Conservation (phyloP, 1,284 basidiomycete genomes). For the Ceratobasidium sp. region DNA sequence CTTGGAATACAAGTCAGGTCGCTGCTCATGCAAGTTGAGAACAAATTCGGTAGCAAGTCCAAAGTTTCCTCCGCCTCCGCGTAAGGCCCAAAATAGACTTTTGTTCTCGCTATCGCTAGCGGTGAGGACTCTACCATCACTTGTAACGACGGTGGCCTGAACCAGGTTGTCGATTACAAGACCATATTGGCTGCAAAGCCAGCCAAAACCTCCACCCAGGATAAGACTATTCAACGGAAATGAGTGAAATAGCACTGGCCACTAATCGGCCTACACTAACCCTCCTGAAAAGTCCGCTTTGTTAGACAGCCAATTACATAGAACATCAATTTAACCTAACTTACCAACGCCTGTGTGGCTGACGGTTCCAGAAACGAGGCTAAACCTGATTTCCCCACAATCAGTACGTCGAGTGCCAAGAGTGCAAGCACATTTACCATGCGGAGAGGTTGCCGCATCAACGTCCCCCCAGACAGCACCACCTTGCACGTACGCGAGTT, state of each 20-base stretch:
- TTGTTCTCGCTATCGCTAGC: slow-evolving; percentile 40
- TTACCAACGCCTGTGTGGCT: slow-evolving; percentile 32
- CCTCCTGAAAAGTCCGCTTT: too few species aligned
- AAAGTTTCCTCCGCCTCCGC: slow-evolving; percentile 43
- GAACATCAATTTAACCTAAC: neutral
- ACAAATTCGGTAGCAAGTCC: slow-evolving; percentile 40
- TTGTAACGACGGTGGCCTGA: slow-evolving; percentile 43
- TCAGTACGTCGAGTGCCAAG: too few species aligned
- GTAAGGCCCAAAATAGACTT: slow-evolving; percentile 47
- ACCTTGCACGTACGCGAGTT: slow-evolving; percentile 39
- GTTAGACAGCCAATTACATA: neutral
- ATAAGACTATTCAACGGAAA: slow-evolving; percentile 10
- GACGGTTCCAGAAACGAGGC: slow-evolving; percentile 33
- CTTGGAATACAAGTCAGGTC: slow-evolving; percentile 9
- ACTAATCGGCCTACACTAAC: neutral
- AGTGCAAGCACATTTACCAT: too few species aligned
- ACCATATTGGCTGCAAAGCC: slow-evolving; percentile 39
- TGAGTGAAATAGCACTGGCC: neutral
- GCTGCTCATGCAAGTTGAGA: slow-evolving; percentile 37
- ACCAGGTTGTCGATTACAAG: slow-evolving; percentile 44
- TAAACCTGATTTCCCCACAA: slow-evolving; percentile 32
- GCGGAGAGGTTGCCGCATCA: slow-evolving; percentile 37
- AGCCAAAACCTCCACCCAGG: slow-evolving; percentile 40
- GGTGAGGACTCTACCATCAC: slow-evolving; percentile 43
- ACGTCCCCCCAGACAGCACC: slow-evolving; percentile 40